phyloP scores from a whole-genome alignment of 176 grass and related monocot species.

The Miscanthus lutarioriparius region DNA sequence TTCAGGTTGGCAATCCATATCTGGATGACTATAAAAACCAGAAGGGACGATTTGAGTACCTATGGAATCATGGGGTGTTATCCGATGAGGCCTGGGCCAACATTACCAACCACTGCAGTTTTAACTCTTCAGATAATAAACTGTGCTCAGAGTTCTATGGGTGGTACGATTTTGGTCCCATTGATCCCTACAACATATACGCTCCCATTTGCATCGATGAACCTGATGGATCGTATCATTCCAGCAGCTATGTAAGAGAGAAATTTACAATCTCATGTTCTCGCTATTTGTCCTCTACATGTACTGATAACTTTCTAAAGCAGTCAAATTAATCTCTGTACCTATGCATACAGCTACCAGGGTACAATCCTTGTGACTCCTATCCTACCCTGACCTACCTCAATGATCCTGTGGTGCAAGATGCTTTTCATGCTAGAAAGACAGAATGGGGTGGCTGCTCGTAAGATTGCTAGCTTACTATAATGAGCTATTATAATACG shows the following conservation, averaged over 20 bases:
- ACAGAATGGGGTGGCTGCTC: slow-evolving; percentile 39
- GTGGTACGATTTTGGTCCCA: neutral
- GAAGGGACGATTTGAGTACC: slow-evolving; percentile 16
- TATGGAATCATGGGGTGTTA: slow-evolving; percentile 47
- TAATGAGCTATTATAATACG: neutral
- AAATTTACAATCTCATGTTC: neutral
- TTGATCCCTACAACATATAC: slow-evolving; percentile 47
- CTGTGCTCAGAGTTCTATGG: neutral
- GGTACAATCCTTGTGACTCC: slow-evolving; percentile 38
- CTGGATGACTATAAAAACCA: slow-evolving; percentile 12
- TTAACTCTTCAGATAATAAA: neutral
- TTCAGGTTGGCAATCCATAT: slow-evolving; percentile 52
- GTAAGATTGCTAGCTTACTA: slow-evolving; percentile 24
- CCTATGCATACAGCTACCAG: slow-evolving; percentile 34
- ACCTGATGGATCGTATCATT: slow-evolving; percentile 2
- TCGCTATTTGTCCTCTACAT: neutral
- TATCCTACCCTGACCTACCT: slow-evolving; percentile 23
- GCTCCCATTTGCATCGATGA: slow-evolving; percentile 33
- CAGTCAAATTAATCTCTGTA: neutral
- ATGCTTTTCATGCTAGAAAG: slow-evolving; percentile 44
- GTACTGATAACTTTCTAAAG: neutral
- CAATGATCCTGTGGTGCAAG: slow-evolving; percentile 53
- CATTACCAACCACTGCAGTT: slow-evolving; percentile 45
- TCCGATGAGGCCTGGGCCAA: slow-evolving; percentile 34
- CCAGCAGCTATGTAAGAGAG: slow-evolving; percentile 36